Conservation (phyloP, 106 monocot genomes). For the Hemerocallis citrina region DNA sequence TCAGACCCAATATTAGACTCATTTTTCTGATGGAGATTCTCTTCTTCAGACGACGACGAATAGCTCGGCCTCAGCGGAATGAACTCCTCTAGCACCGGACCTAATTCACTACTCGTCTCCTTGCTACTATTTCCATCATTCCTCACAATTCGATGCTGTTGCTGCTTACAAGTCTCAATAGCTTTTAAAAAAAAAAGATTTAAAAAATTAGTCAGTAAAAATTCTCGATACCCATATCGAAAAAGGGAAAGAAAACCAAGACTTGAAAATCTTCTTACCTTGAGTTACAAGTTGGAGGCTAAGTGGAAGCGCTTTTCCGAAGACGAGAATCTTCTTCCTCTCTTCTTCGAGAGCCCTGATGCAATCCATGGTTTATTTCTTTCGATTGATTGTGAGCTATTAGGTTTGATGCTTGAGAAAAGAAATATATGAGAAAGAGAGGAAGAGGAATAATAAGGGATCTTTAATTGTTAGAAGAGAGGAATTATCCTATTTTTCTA, state of each 20-base stretch:
- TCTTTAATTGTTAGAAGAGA: too few species aligned
- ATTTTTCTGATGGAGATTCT: not conserved
- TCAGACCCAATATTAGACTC: not conserved
- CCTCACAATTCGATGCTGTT: not conserved
- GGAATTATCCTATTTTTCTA: too few species aligned
- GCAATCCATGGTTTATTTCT: slow-evolving; percentile 18
- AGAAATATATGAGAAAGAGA: not conserved
- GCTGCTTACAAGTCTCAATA: slow-evolving; percentile 5
- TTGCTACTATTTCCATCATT: not conserved
- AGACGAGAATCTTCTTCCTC: slow-evolving; percentile 38
- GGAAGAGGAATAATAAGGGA: too few species aligned
- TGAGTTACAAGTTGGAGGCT: slow-evolving; percentile 37
- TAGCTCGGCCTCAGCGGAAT: slow-evolving; percentile 12
- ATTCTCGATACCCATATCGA: not conserved
- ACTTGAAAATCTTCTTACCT: not conserved
- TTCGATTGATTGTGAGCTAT: not conserved
- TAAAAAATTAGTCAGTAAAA: not conserved
- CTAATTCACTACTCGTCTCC: not conserved
- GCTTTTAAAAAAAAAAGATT: slow-evolving; percentile 5
- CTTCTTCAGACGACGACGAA: not conserved
- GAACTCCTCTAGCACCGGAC: slow-evolving; percentile 22
- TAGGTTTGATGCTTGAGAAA: too few species aligned
- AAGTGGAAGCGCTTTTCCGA: slow-evolving; percentile 48
- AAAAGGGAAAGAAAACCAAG: not conserved
- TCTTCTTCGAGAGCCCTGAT: slow-evolving; percentile 38